Percentiles rank a stretch among this genome's conserved stretches.
These are phyloP conservation scores for Crucihimalaya himalaica DNA, from an alignment of 345 rosid genomes.

Conservation along the genomic window DNA sequence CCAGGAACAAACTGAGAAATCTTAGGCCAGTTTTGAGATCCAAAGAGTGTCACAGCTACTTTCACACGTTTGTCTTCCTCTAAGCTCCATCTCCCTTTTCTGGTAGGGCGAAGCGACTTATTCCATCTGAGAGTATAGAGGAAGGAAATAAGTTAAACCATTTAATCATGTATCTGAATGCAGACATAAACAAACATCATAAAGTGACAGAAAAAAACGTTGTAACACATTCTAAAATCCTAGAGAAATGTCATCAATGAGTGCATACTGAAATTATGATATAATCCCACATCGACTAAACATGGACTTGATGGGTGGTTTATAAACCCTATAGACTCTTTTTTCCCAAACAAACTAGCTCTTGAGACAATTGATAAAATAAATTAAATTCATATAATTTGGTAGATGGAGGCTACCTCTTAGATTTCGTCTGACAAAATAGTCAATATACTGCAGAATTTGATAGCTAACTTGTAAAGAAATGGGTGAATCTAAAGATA, in stretches of 20 bases:
- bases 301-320: slow-evolving; percentile 11
- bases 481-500: slow-evolving; percentile 12
- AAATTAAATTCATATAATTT: not conserved
- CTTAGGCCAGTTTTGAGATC: slow-evolving; percentile 78
- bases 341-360: slow-evolving; percentile 11
- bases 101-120: slow-evolving; percentile 67
- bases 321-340: slow-evolving; percentile 11
- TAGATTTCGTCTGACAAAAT: not conserved
- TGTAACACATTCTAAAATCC: not conserved
- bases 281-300: slow-evolving; percentile 20
- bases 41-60: slow-evolving; percentile 83
- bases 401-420: slow-evolving; percentile 1
- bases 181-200: slow-evolving; percentile 17
- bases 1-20: slow-evolving; percentile 84
- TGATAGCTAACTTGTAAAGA: slow-evolving; percentile 9
- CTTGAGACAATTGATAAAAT: not conserved
- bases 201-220: not conserved
- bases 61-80: slow-evolving; percentile 75
- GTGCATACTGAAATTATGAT: not conserved
- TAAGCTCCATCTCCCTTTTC: slow-evolving; percentile 60
- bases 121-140: slow-evolving; percentile 61
- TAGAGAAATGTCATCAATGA: not conserved
- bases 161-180: slow-evolving; percentile 1
- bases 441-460: not conserved
- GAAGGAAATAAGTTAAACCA: slow-evolving; percentile 12